Base-by-base conservation (phyloP, 225 moss, liverwort and hornwort species). In the Bryum argenteum region DNA sequence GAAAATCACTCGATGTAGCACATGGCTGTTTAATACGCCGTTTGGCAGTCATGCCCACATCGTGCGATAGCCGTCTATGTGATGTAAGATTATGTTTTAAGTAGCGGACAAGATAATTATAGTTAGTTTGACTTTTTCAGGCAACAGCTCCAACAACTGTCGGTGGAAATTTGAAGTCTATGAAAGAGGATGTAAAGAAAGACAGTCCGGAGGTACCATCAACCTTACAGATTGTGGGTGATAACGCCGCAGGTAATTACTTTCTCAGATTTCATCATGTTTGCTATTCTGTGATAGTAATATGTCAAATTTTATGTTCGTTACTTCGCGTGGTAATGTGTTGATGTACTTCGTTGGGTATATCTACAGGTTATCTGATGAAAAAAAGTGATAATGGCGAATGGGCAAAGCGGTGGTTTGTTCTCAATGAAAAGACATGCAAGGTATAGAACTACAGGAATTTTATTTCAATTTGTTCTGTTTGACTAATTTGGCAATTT, bases 371-470 rank as follows among this genome's bases (percentile, higher is more conserved):
- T 64, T 97, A 90, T 78, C 73, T 97, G 52, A 73, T 90, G 20
- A 97, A 97, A 77, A 74, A 72, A 57, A 88, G 97, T 61, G 87
- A 88, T 28, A 85, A 89, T 69, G 87, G 78, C 61, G 87, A 87
- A 15, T 97, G 94, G 89, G 84, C 79, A 0, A 94, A 92, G 80
- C 93, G 97, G 17, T 94, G 97, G 97, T 97, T 97, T 91, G 93
- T 97, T 72, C 86, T 97, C 4, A 97, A 94, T 79, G 91, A 94
- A 71, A 94, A 94, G 79, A 97, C 92, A 20, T 88, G 84, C 61
- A 94, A 94, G 96, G 96, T 96, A 73, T 44, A 59, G 21, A 19
- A 40, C 33, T 69, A 23, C 11, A 33, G 20, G 26, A 57, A 44
- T 12, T 1, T 44, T 1, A 8, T 44, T 42, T 42, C 41, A 10